These are phyloP conservation scores for Emiliania huxleyi DNA, from an alignment of 78 protist genomes.

Conservation along the genomic window DNA sequence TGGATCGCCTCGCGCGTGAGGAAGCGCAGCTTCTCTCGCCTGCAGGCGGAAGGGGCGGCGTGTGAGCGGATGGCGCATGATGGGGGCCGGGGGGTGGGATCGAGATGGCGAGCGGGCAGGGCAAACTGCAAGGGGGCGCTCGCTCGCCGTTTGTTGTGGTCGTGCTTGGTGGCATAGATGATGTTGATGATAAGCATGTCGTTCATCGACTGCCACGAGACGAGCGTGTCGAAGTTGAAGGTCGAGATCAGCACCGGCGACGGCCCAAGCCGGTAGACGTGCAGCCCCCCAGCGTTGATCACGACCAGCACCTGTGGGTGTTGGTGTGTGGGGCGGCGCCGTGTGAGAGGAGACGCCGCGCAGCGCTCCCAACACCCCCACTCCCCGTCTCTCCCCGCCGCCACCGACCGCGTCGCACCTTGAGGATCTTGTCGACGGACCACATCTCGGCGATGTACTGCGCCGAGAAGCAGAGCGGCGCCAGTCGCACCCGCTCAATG, in stretches of 20 bases:
- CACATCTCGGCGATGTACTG: not conserved
- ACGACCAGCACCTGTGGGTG: not conserved
- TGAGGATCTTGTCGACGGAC: not conserved
- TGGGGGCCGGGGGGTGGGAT: too few species aligned
- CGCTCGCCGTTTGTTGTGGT: too few species aligned
- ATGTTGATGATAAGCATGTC: not conserved
- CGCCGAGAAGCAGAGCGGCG: constrained; percentile 12
- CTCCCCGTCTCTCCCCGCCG: too few species aligned
- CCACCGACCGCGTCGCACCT: too few species aligned
- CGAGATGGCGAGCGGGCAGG: too few species aligned
- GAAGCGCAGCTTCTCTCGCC: not conserved
- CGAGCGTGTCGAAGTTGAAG: not conserved
- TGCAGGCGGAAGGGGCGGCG: too few species aligned
- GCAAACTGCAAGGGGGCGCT: too few species aligned
- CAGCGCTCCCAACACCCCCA: too few species aligned
- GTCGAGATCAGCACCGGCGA: not conserved
- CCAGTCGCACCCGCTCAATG: not conserved
- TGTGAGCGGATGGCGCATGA: too few species aligned
- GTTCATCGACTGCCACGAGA: not conserved
- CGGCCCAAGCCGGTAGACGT: not conserved
- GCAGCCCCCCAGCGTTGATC: not conserved
- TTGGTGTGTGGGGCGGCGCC: too few species aligned
- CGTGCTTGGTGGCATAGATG: not conserved
- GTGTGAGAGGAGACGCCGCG: too few species aligned
- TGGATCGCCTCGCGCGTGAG: not conserved